These are phyloP conservation scores for Rhododendron ovatum DNA, from an alignment of 148 eudicot genomes.

Conservation along the genomic window DNA sequence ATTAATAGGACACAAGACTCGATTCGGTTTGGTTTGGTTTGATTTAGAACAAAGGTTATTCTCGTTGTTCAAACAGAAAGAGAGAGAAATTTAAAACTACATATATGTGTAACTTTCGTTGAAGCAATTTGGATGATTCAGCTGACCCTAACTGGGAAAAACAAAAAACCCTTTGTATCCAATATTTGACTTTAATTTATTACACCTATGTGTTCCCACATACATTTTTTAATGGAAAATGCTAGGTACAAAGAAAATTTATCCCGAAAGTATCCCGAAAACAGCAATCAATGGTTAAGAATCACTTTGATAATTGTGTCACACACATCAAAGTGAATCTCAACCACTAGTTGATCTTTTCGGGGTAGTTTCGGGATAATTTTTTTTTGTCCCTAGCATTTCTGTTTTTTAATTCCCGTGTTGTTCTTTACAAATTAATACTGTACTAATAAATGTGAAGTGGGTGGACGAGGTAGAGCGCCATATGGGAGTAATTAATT, in stretches of 20 bases:
- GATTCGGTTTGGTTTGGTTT: no score
- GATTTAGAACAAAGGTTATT: no score
- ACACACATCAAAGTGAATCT: no score
- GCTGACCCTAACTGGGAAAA: neutral
- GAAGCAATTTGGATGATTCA: neutral
- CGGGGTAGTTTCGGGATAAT: no score
- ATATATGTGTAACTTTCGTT: neutral
- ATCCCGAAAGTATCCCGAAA: no score
- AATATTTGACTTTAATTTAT: neutral
- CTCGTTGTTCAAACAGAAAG: neutral
- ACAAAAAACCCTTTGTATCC: neutral
- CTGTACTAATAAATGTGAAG: neutral
- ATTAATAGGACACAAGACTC: no score
- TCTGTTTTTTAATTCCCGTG: neutral
- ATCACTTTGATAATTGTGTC: no score
- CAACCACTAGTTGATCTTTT: no score
- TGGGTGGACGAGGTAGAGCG: neutral
- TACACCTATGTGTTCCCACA: neutral
- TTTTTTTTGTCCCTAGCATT: no score
- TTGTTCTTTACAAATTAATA: neutral
- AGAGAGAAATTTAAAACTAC: neutral
- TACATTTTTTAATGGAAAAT: no score
- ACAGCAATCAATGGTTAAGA: no score
- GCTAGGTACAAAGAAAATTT: no score
- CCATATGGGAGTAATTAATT: slow-evolving; percentile 1